Evolutionary conservation across 2,329 filamentous ascomycete species (phyloP), one percentile per base, ranked within the genome.

Genomic region (Cladosporium phlei): DNA sequence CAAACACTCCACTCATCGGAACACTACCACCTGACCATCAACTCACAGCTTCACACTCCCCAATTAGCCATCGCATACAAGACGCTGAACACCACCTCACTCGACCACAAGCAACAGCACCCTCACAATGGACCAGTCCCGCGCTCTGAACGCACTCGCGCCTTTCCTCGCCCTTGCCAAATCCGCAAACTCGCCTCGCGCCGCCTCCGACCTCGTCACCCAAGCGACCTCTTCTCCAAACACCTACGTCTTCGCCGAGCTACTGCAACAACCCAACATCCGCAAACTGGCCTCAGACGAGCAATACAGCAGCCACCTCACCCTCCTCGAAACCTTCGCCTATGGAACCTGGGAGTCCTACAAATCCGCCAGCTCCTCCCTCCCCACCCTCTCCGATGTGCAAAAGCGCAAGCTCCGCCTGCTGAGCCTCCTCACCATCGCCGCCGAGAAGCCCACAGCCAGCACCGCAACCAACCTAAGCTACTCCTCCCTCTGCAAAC

Each of bases 231-330:
- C 88, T n/a, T 83, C 83, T 47, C 82, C 86, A 21, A 87, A 89
- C 67, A 95, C 90, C 55, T 98, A 85, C 67, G 78, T 97, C 69
- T 98, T 98, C 72, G 81, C 86, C 56, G 91, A 97, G 70, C 83
- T 98, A n/a, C 82, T 98, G 28, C 78, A 86, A 58, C 82, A 83
- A 1, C 81, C 86, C 0, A 82, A 88, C 58, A 82, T 97, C 55
- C 86, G 93, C 67, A 76, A 79, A 10, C 81, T 97, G 34, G 67
- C 73, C 20, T 69, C 69, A 29, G 73, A 80, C n/a, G 63, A 75
- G 27, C 85, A 94, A 38, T 79, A 84, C 59, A 70, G 75, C 5
- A 58, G 66, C 30, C 71, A 88, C 67, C 75, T 93, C 40, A 79
- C 73, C 2, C 77, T 95, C 11, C 83, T 98, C 34, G 78, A 90